Base-by-base conservation (phyloP, 2,329 filamentous ascomycete genomes). In the Mariannaea elegans region DNA sequence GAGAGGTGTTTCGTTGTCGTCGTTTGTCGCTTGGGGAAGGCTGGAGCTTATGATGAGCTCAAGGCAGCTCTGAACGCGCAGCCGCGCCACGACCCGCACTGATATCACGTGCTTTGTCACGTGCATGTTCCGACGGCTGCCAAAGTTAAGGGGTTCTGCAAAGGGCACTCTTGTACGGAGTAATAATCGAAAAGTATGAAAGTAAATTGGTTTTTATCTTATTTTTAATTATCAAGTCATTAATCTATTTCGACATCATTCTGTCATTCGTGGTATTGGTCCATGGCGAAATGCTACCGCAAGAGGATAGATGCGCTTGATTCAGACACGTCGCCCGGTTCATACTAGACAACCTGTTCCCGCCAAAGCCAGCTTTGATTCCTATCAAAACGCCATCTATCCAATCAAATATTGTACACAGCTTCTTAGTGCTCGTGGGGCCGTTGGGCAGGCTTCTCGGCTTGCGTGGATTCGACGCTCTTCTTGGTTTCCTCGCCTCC, bases 51-150 rank as follows among this genome's bases (percentile, higher is more conserved):
- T 67, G 64, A 65, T 62, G 67, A 80, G 77, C 76, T 78, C 74
- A 81, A 69, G 79, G 79, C 79, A 81, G 78, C 79, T 80, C 75
- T 76, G 75, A 73, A 80, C 79, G 77, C 79, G 79, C 75, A 77
- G 74, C 72, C 70, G 70, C 60, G 67, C 68, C 55, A 58, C 59
- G 65, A 57, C 44, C 57, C 36, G 54, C 42, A 31, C 29, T 10
- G 1, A 27, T 27, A 36, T 56, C 62, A 67, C 51, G 42, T 64
- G 52, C 10, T 0, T 0, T 0, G 4, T 62, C 68, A 70, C 61
- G 58, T 71, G 65, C 56, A 2, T 0, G 0, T 0, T 7, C 67
- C 72, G 67, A 71, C 72, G 71, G 65, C 23, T 3, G 0, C 2
- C 3, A 2, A 10, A 3, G 31, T 13, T 3, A 4, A n/a, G n/a